Base-by-base conservation (phyloP, 2,329 filamentous ascomycete genomes). In the Botryosphaeria dothidea region DNA sequence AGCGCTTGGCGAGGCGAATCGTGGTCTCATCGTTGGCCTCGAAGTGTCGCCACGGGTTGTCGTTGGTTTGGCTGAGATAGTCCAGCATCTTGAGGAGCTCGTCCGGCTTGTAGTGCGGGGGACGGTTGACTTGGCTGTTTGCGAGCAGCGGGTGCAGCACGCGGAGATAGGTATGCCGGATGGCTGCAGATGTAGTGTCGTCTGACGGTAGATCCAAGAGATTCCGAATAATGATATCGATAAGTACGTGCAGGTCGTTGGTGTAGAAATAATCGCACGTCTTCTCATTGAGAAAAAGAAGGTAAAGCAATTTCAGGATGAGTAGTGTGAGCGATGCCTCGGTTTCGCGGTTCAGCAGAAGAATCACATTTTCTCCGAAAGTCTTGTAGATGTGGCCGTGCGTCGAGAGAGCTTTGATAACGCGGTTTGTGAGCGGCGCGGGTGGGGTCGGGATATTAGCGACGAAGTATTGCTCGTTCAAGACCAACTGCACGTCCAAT, bases 261-360 rank as follows among this genome's bases (percentile, higher is more conserved):
- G 93, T 97, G 78, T 98, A 99, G 75, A 99, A 99, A 78, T 98
- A 99, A 79, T 99, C 95, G 76, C 95, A 92, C 0, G 95, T 99
- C 17, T 90, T 87, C 65, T 88, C 88, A 9, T 92, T 98, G 4
- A 93, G 97, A 79, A 99, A 99, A 9, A 99, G 85, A 38, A 99
- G 87, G 78, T 98, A 99, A 29, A 99, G 83, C 4, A 97, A 86
- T 79, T 99, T 99, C 46, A 99, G 84, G 66, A 98, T 98, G n/a
- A 99, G 85, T 27, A 99, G 85, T 78, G 99, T 96, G 41, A 97
- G 86, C 1, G 93, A 94, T 0, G 95, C 96, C 77, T 98, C 93
- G 9, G 91, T 85, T 82, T 98, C 95, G 71, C 95, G 90, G 75
- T 99, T 99, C 43, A 99, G 84, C 1, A 99, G 85, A 4, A 99